Conservation (phyloP, 352 stramenopile genomes). For the Thalassiosira tumida region DNA sequence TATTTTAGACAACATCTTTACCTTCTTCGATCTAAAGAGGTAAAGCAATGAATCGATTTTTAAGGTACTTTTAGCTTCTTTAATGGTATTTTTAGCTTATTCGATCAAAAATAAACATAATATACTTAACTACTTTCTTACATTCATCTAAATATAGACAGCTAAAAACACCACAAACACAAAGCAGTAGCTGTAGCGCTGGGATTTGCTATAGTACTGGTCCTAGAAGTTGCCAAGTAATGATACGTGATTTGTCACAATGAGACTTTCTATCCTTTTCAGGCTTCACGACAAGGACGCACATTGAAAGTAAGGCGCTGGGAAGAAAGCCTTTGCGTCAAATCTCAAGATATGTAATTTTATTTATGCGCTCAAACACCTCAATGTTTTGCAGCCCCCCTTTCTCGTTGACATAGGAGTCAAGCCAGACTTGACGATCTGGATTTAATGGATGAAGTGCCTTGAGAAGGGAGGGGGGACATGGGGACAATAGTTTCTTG, state of each 20-base stretch:
- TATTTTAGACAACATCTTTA: too few relatives aligned
- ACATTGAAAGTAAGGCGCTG: not conserved
- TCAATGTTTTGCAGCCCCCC: not conserved
- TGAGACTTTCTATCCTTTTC: not conserved
- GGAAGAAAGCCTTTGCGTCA: not conserved
- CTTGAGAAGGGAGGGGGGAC: not conserved
- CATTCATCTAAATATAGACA: too few relatives aligned
- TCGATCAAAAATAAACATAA: too few relatives aligned
- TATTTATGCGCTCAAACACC: not conserved
- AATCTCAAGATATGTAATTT: not conserved
- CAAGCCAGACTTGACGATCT: not conserved
- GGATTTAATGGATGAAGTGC: conserved; percentile 1
- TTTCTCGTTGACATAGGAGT: not conserved
- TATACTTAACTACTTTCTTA: too few relatives aligned
- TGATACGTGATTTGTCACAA: not conserved
- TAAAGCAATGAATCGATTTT: too few relatives aligned
- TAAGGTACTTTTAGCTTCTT: too few relatives aligned
- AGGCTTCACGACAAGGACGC: not conserved
- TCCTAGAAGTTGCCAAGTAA: not conserved
- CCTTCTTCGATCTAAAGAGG: too few relatives aligned
- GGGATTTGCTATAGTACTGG: too few relatives aligned
- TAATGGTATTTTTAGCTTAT: too few relatives aligned
- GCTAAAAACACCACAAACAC: too few relatives aligned
- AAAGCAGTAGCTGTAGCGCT: too few relatives aligned
- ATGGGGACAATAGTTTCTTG: conserved; percentile 3